These are phyloP conservation scores for Tieghemostelium lacteum DNA, from an alignment of 78 protist genomes.

Conservation along the genomic window DNA sequence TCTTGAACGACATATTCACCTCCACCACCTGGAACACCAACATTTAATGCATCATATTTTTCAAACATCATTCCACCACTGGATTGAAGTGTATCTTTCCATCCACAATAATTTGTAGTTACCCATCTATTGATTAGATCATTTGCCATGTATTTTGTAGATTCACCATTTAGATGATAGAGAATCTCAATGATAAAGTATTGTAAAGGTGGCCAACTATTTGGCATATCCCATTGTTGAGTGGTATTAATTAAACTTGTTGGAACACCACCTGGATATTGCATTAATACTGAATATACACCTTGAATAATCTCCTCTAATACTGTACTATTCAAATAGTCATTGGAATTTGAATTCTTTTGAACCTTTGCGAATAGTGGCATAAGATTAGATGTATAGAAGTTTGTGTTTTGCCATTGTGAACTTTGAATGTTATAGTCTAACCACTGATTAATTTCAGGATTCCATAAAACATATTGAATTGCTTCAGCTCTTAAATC, in stretches of 20 bases:
- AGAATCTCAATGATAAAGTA: constrained; percentile 46
- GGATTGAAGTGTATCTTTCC: constrained; percentile 8
- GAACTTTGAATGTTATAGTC: constrained; percentile 24
- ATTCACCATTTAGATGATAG: neutral
- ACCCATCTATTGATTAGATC: constrained; percentile 39
- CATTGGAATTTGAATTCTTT: neutral
- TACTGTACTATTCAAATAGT: neutral
- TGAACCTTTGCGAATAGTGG: constrained; percentile 69
- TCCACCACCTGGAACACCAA: constrained; percentile 84
- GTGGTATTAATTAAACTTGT: neutral
- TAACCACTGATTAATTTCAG: constrained; percentile 3
- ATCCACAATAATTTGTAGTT: constrained; percentile 51
- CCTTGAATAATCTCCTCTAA: neutral
- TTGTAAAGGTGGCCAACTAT: constrained; percentile 85
- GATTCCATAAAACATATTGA: constrained; percentile 24
- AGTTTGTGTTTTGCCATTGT: neutral
- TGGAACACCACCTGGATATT: constrained; percentile 76
- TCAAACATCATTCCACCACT: constrained; percentile 82
- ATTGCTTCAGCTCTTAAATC: constrained; percentile 19
- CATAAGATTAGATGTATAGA: constrained; percentile 11
- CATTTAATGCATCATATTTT: constrained; percentile 54
- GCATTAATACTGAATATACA: neutral
- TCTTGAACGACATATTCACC: constrained; percentile 86
- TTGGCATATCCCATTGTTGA: constrained; percentile 87
- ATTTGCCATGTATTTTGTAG: neutral